A percentile compares a stretch with the other conserved stretches of the same genome.
Evolutionary conservation across 225 moss, liverwort and hornwort genomes (phyloP).

Genomic region (Takakia lepidozioides): DNA sequence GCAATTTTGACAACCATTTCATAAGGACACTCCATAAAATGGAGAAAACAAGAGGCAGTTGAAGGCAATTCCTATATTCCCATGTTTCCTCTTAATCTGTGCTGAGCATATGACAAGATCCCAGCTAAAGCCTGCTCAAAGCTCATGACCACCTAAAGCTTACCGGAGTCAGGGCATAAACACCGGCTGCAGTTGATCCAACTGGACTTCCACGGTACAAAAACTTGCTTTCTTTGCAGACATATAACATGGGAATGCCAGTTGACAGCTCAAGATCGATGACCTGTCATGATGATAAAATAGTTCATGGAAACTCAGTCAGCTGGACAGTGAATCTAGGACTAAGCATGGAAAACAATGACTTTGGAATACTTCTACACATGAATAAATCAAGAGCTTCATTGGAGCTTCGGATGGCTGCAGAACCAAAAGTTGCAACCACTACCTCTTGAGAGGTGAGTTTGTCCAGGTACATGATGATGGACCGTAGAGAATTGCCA

Average conservation of each 20-base stretch:
- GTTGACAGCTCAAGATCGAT: constrained; percentile 93
- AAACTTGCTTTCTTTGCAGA: constrained; percentile 56
- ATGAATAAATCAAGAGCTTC: no score
- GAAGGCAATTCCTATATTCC: not conserved
- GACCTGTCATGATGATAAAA: constrained; percentile 29
- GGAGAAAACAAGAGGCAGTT: not conserved
- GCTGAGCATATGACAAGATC: not conserved
- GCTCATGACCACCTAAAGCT: constrained; percentile 1
- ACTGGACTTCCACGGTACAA: constrained; percentile 80
- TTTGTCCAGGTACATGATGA: constrained; percentile 94
- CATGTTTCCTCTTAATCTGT: no score
- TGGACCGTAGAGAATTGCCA: constrained; percentile 83
- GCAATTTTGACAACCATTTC: constrained; percentile 4
- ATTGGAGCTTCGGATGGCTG: not conserved
- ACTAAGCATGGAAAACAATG: no score
- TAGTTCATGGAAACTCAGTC: no score
- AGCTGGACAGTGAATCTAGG: no score
- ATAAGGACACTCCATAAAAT: not conserved
- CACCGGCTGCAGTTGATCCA: constrained; percentile 61
- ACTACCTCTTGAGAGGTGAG: constrained; percentile 74
- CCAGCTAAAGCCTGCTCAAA: not conserved
- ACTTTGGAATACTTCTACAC: no score
- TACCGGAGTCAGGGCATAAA: constrained; percentile 77
- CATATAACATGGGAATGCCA: constrained; percentile 93
- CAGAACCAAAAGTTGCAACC: not conserved